A percentile compares a stretch with the other conserved stretches of the same genome.
These are phyloP conservation scores for Fusarium sp. DNA, from an alignment of 2,329 filamentous ascomycete species.

Conservation along the genomic window DNA sequence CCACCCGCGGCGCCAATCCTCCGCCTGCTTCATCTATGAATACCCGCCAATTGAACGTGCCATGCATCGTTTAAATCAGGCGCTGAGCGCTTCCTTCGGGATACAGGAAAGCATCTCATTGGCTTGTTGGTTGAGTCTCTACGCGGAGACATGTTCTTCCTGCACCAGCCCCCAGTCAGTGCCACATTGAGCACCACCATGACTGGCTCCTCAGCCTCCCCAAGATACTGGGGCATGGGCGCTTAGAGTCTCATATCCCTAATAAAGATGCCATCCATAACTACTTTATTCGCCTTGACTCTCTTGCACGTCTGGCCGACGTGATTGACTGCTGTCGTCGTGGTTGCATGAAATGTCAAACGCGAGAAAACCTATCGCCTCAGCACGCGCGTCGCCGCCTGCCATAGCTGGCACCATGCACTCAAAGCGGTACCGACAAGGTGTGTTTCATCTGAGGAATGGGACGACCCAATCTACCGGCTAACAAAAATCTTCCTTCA, in stretches of 20 bases:
- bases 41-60: slow-evolving; percentile 25
- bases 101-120: slow-evolving; percentile 2
- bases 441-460: slow-evolving; percentile 2
- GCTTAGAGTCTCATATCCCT: neutral
- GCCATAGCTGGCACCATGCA: neutral
- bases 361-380: neutral
- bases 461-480: neutral
- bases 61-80: slow-evolving; percentile 6
- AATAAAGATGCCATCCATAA: slow-evolving; percentile 11
- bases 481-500: neutral
- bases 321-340: slow-evolving; percentile 1
- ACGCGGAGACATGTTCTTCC: neutral
- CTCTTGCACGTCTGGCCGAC: neutral
- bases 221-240: neutral
- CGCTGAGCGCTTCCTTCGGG: slow-evolving; percentile 2
- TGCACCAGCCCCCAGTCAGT: neutral
- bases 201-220: neutral
- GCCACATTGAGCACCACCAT: neutral
- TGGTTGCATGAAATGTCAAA: neutral
- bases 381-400: neutral
- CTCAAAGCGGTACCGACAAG: slow-evolving; percentile 15
- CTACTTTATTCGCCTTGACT: neutral
- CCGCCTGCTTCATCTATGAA: slow-evolving; percentile 18
- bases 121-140: neutral
- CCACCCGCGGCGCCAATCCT: slow-evolving; percentile 8